Percentiles rank a stretch among this genome's conserved stretches.
phyloP scores from a whole-genome alignment of 345 rosid genomes.

The Noccaea caerulescens region DNA sequence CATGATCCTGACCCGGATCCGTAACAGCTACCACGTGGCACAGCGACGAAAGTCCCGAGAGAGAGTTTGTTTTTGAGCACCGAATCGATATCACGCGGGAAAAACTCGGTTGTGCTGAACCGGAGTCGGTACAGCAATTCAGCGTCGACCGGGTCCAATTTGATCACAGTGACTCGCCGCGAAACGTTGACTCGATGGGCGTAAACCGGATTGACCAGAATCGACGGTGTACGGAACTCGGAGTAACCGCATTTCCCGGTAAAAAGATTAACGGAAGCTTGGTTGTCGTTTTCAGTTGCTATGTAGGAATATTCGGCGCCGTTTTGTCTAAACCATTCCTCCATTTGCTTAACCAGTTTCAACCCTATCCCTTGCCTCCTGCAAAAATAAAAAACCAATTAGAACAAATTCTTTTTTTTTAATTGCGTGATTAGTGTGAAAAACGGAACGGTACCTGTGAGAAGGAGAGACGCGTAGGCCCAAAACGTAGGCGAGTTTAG shows the following conservation, averaged over 20 bases:
- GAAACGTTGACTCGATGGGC: slow-evolving; percentile 66
- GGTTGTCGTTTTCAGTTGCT: slow-evolving; percentile 91
- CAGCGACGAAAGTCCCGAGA: slow-evolving; percentile 80
- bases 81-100: slow-evolving; percentile 91
- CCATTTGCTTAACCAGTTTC: slow-evolving; percentile 63
- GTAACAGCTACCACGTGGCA: slow-evolving; percentile 65
- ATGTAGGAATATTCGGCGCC: slow-evolving; percentile 93
- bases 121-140: slow-evolving; percentile 72
- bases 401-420: background rate
- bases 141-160: slow-evolving; percentile 61
- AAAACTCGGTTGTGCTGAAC: slow-evolving; percentile 90
- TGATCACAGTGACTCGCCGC: slow-evolving; percentile 48
- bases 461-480: slow-evolving; percentile 95
- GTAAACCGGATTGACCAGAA: slow-evolving; percentile 88
- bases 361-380: slow-evolving; percentile 93
- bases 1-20: slow-evolving; percentile 50
- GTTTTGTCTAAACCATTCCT: slow-evolving; percentile 79
- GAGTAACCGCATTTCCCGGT: slow-evolving; percentile 87
- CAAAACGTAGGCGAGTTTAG: slow-evolving; percentile 85
- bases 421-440: slow-evolving; percentile 3
- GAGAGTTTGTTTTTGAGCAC: slow-evolving; percentile 72
- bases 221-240: slow-evolving; percentile 81
- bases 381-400: background rate
- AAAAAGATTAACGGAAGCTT: slow-evolving; percentile 80
- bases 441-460: slow-evolving; percentile 56